Conservation (phyloP, 441 rosid genomes). For the Corymbia calophylla region DNA sequence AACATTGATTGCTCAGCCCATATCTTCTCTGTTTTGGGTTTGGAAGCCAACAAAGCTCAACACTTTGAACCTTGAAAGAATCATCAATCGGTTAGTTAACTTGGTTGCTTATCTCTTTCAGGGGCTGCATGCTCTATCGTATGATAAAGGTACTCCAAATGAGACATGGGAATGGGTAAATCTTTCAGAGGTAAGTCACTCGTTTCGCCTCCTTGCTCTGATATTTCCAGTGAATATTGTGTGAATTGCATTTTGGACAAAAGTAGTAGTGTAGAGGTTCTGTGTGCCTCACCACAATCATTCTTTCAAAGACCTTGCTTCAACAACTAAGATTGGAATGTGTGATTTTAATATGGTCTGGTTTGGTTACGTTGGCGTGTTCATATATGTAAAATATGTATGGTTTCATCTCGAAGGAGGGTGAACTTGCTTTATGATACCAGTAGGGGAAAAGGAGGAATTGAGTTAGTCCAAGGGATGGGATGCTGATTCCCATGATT, state of each 20-base stretch:
- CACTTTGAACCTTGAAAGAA: too few species aligned
- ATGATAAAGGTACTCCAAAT: slow-evolving; percentile 38
- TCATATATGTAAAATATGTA: background rate
- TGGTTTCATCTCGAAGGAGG: background rate
- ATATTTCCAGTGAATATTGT: background rate
- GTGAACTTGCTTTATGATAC: background rate
- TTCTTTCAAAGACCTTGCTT: background rate
- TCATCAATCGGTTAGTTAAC: background rate
- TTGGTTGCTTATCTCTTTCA: slow-evolving; percentile 4
- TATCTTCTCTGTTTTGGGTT: background rate
- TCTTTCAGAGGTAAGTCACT: slow-evolving; percentile 39
- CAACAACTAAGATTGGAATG: background rate
- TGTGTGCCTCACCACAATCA: background rate
- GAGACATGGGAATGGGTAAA: slow-evolving; percentile 68
- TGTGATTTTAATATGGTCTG: background rate
- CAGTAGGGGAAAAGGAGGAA: background rate
- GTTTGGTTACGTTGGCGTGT: background rate
- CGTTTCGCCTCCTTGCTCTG: background rate
- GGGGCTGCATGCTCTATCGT: slow-evolving; percentile 54
- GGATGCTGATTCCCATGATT: too few species aligned
- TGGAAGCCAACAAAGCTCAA: too few species aligned
- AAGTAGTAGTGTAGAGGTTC: background rate
- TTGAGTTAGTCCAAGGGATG: background rate
- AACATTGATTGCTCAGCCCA: background rate
- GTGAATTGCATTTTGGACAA: background rate